Percentiles rank a stretch among this genome's conserved stretches.
These are phyloP conservation scores for Agrocybe pediades DNA, from an alignment of 768 basidiomycete genomes.

Conservation along the genomic window DNA sequence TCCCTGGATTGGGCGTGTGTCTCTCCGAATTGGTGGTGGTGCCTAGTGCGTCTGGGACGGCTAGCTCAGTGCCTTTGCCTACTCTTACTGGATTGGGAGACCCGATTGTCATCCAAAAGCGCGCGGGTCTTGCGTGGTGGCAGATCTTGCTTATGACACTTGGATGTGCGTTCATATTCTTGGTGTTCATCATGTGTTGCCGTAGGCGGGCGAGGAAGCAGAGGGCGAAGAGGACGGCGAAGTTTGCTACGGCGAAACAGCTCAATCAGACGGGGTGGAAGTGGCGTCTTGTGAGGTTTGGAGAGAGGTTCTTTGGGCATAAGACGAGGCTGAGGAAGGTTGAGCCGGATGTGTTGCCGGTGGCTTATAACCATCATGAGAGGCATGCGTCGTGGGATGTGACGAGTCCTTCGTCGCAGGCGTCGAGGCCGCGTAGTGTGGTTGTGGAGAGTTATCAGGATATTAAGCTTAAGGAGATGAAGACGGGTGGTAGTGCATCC, in stretches of 20 bases:
- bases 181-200: conserved; percentile 66
- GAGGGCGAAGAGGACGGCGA: conserved; percentile 65
- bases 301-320: conserved; percentile 61
- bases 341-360: conserved; percentile 18
- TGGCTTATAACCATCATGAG: conserved; percentile 24
- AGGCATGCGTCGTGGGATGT: conserved; percentile 3
- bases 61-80: conserved; percentile 49
- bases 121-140: conserved; percentile 69
- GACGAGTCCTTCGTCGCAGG: too few species aligned
- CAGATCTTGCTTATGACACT: conserved; percentile 83
- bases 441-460: conserved; percentile 33
- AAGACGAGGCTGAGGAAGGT: conserved; percentile 26
- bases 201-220: conserved; percentile 69
- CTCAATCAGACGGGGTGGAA: conserved; percentile 56
- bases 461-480: conserved; percentile 51
- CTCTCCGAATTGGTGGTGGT: conserved; percentile 72
- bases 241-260: conserved; percentile 62
- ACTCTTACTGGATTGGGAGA: conserved; percentile 57
- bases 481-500: conserved; percentile 24
- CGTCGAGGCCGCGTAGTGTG: conserved; percentile 15
- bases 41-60: conserved; percentile 48
- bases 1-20: conserved; percentile 76
- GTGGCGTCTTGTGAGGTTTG: conserved; percentile 53
- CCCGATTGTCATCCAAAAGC: conserved; percentile 40
- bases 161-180: conserved; percentile 78